Base-by-base conservation (phyloP, 1,139 yeast genomes). In the Wickerhamomyces sp. region DNA sequence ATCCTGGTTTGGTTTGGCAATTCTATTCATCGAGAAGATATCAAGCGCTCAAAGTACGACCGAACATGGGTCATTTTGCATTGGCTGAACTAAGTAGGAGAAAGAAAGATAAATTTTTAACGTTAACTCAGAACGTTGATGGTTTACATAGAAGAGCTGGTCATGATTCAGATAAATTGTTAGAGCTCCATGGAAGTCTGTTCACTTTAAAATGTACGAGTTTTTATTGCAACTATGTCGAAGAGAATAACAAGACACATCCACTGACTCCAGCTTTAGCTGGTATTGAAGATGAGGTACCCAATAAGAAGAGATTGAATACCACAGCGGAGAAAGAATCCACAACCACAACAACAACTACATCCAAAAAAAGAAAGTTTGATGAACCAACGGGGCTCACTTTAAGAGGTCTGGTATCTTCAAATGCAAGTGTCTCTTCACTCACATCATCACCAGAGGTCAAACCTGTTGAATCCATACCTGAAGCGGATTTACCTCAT, bases 1-100 rank as follows among this genome's bases (percentile, higher is more conserved):
- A 86, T 52, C 95, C 96, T 0, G 85, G 86, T 0, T 64, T 86
- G 17, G 95, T 87, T 4, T 87, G 96, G 96, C 91, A 84, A 52
- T 87, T 83, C 50, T 86, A 87, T 55, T 70, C 88, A 7, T 75
- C 78, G 59, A 62, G 94, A 41, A 57, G 96, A 33, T 68, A 64
- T 36, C 65, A 65, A 29, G 89, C 95, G 0, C 60, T 85, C 35
- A 58, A 60, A 31, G 88, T 91, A 1, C 58, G 56, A 30, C 95
- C 96, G 1, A 86, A 86, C 48, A 57, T 54, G 14, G 95, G 91
- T 1, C 96, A 87, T 52, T 53, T 53, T 33, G 83, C 89, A 4
- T 58, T 87, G 35, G 80, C 89, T 0, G 68, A 68, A 52, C 61
- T 85, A 32, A 66, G 77, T 3, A 51, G 56, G 27, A 52, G 64